Percentiles rank a stretch among this genome's conserved stretches.
phyloP scores from a whole-genome alignment of 2,329 filamentous ascomycete species.

The Hypoxylon sp. region DNA sequence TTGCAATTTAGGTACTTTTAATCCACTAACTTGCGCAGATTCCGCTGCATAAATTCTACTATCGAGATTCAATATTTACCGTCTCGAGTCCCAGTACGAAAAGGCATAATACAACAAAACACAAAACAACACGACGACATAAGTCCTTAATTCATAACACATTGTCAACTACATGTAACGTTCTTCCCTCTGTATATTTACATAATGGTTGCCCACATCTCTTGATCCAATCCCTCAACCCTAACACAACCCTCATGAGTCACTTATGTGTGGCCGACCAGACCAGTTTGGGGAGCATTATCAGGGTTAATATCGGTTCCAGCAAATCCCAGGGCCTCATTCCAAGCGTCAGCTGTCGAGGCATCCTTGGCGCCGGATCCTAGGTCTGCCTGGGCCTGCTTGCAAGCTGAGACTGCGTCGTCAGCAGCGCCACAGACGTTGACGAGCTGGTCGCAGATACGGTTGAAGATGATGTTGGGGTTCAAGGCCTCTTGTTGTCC shows the following conservation, averaged over 20 bases:
- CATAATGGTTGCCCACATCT: too few species aligned
- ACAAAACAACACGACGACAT: conserved; percentile 25
- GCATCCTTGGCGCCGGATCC: conserved; percentile 48
- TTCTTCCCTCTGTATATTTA: conserved; percentile 16
- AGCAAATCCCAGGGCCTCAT: conserved; percentile 52
- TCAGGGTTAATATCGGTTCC: conserved; percentile 52
- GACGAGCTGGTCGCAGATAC: conserved; percentile 73
- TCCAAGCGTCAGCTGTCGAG: conserved; percentile 52
- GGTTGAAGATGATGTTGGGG: conserved; percentile 78
- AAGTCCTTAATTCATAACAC: conserved; percentile 26
- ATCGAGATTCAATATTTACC: too few species aligned
- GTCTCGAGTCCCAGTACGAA: too few species aligned
- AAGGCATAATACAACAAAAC: conserved; percentile 9
- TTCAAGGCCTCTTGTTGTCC: conserved; percentile 73
- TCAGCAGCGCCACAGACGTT: conserved; percentile 72
- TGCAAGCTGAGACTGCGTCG: conserved; percentile 64
- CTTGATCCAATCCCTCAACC: too few species aligned
- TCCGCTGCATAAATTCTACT: too few species aligned
- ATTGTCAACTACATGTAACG: conserved; percentile 10
- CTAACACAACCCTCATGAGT: too few species aligned
- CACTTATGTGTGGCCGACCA: conserved; percentile 49
- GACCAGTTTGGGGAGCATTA: conserved; percentile 49
- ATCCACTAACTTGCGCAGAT: too few species aligned
- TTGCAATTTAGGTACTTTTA: too few species aligned
- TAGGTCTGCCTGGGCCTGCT: conserved; percentile 56